phyloP scores from a whole-genome alignment of 2,329 filamentous ascomycete species.

The Fusarium tjaetaba region DNA sequence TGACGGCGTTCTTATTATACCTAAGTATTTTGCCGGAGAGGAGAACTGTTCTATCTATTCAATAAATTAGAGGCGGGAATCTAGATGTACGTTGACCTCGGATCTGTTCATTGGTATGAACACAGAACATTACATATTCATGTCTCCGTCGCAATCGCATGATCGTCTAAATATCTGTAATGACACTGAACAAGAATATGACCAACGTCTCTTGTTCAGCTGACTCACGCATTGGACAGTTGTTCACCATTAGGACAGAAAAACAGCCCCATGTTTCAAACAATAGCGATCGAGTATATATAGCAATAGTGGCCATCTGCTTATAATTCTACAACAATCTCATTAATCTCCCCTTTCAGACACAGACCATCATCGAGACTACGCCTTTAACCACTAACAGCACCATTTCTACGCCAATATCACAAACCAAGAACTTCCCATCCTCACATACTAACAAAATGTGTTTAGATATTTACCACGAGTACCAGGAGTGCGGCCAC shows the following conservation, averaged over 20 bases:
- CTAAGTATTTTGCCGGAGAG: background rate
- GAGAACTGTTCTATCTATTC: background rate
- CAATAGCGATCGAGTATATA: background rate
- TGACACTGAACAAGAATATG: constrained; percentile 2
- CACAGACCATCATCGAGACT: background rate
- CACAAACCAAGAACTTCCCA: background rate
- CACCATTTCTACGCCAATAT: background rate
- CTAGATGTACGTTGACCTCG: background rate
- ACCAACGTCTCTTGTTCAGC: constrained; percentile 14
- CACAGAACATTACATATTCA: background rate
- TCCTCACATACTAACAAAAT: background rate
- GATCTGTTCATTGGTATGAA: background rate
- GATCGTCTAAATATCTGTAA: background rate
- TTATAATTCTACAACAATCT: background rate
- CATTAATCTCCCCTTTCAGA: background rate
- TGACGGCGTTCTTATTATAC: background rate
- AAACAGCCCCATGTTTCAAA: background rate
- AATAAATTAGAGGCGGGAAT: background rate
- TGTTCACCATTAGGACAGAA: background rate
- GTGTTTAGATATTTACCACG: background rate
- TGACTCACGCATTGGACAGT: background rate
- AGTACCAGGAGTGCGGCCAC: constrained; percentile 5
- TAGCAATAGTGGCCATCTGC: background rate
- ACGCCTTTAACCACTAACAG: background rate
- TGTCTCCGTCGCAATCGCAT: background rate